phyloP scores from a whole-genome alignment of 106 monocot species.

The Dendrobium catenatum region DNA sequence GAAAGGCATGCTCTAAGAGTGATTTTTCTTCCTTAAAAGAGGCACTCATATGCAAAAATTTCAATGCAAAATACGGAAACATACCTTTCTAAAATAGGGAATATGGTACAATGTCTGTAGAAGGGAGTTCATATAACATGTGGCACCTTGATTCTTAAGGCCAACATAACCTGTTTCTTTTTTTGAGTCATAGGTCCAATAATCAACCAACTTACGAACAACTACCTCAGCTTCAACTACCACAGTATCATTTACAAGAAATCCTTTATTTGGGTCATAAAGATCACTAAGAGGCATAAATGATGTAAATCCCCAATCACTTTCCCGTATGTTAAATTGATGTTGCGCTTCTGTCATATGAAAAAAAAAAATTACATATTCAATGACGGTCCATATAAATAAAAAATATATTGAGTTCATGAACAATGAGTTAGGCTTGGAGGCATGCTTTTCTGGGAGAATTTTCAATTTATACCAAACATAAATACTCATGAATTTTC shows the following conservation, averaged over 20 bases:
- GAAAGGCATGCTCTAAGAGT: not conserved
- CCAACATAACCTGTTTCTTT: slow-evolving; percentile 74
- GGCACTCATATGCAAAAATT: not conserved
- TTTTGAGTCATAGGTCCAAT: slow-evolving; percentile 63
- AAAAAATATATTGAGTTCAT: too few species aligned
- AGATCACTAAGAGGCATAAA: slow-evolving; percentile 66
- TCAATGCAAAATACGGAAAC: not conserved
- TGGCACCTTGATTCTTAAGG: slow-evolving; percentile 73
- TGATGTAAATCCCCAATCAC: slow-evolving; percentile 75
- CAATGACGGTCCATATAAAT: too few species aligned
- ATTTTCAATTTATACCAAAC: too few species aligned
- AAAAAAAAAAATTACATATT: not conserved
- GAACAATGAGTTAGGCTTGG: too few species aligned
- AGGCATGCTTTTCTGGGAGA: too few species aligned
- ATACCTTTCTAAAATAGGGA: slow-evolving; percentile 65
- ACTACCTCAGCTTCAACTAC: slow-evolving; percentile 62
- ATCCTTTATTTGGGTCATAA: slow-evolving; percentile 55
- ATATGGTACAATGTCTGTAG: slow-evolving; percentile 66
- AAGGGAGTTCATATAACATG: slow-evolving; percentile 74
- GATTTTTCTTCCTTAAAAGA: not conserved
- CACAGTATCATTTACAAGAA: slow-evolving; percentile 43
- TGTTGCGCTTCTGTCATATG: slow-evolving; percentile 47
- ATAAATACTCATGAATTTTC: too few species aligned
- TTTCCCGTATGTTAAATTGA: slow-evolving; percentile 60
- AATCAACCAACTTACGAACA: slow-evolving; percentile 45